phyloP scores from a whole-genome alignment of 2,329 filamentous ascomycete genomes.

The Penicillium fuscoglaucum region DNA sequence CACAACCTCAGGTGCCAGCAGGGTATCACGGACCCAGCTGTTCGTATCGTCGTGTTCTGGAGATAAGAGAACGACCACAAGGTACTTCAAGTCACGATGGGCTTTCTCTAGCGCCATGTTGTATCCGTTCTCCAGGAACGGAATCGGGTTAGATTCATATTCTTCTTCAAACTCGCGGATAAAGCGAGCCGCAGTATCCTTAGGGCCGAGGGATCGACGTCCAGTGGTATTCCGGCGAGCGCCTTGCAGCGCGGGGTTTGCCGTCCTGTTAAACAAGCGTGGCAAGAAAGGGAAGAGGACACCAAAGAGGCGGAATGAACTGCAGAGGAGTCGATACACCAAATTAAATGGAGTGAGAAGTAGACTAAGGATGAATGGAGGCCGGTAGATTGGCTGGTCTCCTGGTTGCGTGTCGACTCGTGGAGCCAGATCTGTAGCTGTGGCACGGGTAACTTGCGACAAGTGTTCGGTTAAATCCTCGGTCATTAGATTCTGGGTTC shows the following conservation, averaged over 20 bases:
- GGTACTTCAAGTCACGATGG: conserved; percentile 86
- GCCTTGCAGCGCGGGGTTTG: conserved; percentile 52
- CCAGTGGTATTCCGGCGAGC: conserved; percentile 61
- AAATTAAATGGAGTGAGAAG: conserved; percentile 80
- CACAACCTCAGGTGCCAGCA: conserved; percentile 73
- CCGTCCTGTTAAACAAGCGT: conserved; percentile 51
- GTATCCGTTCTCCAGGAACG: conserved; percentile 85
- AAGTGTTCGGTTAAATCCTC: conserved; percentile 40
- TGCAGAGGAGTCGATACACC: conserved; percentile 69
- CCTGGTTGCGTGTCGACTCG: conserved; percentile 77
- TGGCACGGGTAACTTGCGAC: conserved; percentile 42
- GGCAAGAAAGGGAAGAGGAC: conserved; percentile 82
- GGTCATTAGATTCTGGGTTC: conserved; percentile 69
- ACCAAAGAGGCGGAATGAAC: conserved; percentile 67
- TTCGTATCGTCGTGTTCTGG: conserved; percentile 93
- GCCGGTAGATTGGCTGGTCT: conserved; percentile 64
- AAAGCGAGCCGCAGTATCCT: conserved; percentile 85
- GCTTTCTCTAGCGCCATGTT: conserved; percentile 87
- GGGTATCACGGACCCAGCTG: conserved; percentile 76
- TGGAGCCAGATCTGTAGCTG: conserved; percentile 65
- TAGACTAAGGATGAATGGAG: conserved; percentile 74
- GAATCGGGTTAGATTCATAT: conserved; percentile 67
- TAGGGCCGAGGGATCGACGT: conserved; percentile 74
- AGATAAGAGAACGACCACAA: conserved; percentile 83
- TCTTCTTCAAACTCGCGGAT: conserved; percentile 94